phyloP scores from a whole-genome alignment of 2,329 filamentous ascomycete species.

The Exophiala mesophila region DNA sequence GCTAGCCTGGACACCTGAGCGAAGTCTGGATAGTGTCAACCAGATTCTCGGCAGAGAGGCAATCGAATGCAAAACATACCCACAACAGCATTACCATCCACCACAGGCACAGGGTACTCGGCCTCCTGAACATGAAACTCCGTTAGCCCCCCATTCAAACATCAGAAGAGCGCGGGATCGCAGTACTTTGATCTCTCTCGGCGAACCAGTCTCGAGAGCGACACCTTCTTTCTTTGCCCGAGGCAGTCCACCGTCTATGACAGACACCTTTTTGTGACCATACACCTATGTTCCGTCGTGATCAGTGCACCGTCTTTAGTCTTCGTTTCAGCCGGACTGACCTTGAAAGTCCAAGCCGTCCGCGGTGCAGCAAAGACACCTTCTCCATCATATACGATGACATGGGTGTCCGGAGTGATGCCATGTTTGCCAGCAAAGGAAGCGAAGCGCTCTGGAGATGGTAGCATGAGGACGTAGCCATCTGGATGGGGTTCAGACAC shows the following conservation, averaged over 20 bases:
- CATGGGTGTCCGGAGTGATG: constrained; percentile 5
- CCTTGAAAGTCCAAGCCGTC: constrained; percentile 14
- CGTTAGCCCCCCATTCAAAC: too few relatives aligned
- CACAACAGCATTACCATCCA: constrained; percentile 6
- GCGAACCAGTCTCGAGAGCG: constrained; percentile 10
- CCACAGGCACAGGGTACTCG: constrained; percentile 6
- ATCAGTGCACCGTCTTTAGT: too few relatives aligned
- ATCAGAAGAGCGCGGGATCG: too few relatives aligned
- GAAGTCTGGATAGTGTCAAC: too few relatives aligned
- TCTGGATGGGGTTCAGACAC: constrained; percentile 11
- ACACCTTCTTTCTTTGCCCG: constrained; percentile 8
- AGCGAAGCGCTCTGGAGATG: constrained; percentile 10
- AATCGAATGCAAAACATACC: too few relatives aligned
- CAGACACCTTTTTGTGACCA: constrained; percentile 10
- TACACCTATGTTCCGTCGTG: constrained; percentile 6
- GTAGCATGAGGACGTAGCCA: constrained; percentile 9
- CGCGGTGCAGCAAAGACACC: constrained; percentile 8
- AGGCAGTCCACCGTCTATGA: constrained; percentile 9
- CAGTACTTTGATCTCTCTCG: too few relatives aligned
- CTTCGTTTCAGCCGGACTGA: constrained; percentile 1
- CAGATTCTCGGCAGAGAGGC: too few relatives aligned
- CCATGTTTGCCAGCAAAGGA: constrained; percentile 8
- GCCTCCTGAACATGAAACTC: constrained; percentile 4
- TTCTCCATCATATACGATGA: constrained; percentile 10
- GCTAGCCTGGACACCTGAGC: constrained; percentile 7